Percentiles rank a stretch among this genome's conserved stretches.
phyloP scores from a whole-genome alignment of 306 rosid species.

The Sesbania bispinosa region DNA sequence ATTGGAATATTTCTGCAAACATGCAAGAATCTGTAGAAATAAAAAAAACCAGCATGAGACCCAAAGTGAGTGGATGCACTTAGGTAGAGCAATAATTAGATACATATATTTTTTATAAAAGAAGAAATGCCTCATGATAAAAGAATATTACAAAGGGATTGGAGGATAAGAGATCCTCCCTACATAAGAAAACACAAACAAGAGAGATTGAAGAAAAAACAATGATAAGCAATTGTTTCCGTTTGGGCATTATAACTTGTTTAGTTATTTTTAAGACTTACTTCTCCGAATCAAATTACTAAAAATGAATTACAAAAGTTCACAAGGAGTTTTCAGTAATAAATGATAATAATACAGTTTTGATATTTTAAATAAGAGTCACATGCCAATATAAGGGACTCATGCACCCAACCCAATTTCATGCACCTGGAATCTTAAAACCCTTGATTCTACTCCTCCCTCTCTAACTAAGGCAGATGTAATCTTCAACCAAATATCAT shows the following conservation, averaged over 20 bases:
- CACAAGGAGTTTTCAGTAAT: neutral
- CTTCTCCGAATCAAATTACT: neutral
- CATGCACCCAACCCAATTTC: neutral
- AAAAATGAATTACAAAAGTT: neutral
- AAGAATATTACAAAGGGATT: neutral
- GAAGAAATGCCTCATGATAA: neutral
- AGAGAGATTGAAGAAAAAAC: neutral
- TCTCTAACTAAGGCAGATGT: neutral
- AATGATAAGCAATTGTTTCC: neutral
- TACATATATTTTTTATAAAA: neutral
- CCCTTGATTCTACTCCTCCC: neutral
- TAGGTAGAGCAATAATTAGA: neutral
- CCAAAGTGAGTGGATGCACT: neutral
- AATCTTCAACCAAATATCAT: neutral
- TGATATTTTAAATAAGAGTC: neutral
- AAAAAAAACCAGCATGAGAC: neutral
- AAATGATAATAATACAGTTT: neutral
- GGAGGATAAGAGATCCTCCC: neutral
- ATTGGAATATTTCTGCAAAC: neutral
- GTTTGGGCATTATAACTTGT: neutral
- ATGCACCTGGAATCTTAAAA: slow-evolving; percentile 7
- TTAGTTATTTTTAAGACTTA: neutral
- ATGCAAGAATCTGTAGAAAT: neutral
- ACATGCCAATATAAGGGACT: neutral
- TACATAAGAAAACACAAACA: neutral